Base-by-base conservation (phyloP, 106 monocot genomes). In the Allium cepa region DNA sequence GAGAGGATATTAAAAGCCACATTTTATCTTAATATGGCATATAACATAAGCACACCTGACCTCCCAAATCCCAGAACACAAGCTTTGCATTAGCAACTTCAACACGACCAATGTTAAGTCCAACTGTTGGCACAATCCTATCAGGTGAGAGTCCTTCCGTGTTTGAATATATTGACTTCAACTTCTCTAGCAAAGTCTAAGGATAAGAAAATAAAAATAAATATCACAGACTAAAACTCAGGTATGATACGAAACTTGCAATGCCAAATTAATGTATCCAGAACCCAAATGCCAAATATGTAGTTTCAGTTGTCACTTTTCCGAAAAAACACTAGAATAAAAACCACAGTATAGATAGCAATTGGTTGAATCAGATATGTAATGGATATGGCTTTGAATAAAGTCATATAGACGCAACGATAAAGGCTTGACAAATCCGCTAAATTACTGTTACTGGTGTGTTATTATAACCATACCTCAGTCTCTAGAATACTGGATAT, bases 1-100 rank as follows among this genome's bases (percentile, higher is more conserved):
- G 63, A 11, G 36, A 36, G 36, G 36, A 36, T 36, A 36, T 36
- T 36, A 22, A 22, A 22, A 22, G 22, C 22, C 22, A 22, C 22
- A 22, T 22, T 22, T 22, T 22, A 36, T 36, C 36, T 36, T 36
- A 36, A 36, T 36, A 36, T 36, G 5, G 36, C 36, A 36, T 36
- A 36, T 36, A 36, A 36, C 36, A 56, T 26, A 75, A 78, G 57
- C 77, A 81, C 74, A 97, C 96, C 96, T 97, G 96, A 63, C 96
- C 96, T 76, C 96, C 96, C 66, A 92, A 78, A 76, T 97, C 92
- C 92, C 96, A 97, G 77, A 92, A 89, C 18, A 97, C 89, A 84
- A 97, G 83, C 48, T 97, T 97, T 49, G 88, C 78, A 71, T 89
- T 89, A 60, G 86, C 71, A 52, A 76, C 86, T 79, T 97, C 96